phyloP scores from a whole-genome alignment of 1,284 basidiomycete species.

The Irpex lacteus region DNA sequence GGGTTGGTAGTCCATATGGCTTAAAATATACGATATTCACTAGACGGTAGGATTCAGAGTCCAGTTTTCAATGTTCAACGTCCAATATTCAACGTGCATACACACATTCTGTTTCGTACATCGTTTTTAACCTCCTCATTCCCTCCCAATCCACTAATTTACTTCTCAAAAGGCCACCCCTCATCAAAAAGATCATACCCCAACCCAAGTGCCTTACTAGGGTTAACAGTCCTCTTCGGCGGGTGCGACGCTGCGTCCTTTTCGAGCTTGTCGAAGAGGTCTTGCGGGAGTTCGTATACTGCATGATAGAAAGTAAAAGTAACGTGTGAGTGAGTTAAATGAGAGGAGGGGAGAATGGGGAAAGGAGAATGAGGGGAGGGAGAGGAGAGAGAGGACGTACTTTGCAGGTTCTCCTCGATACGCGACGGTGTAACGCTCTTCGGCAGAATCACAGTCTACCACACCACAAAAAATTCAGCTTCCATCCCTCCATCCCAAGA shows the following conservation, averaged over 20 bases:
- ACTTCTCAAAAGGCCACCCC: constrained; percentile 16
- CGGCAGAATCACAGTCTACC: constrained; percentile 67
- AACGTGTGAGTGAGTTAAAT: too few relatives aligned
- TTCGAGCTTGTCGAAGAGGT: constrained; percentile 59
- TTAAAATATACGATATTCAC: too few relatives aligned
- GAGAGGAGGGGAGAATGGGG: too few relatives aligned
- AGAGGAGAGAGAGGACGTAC: constrained; percentile 29
- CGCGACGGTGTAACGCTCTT: constrained; percentile 77
- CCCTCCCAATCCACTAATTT: too few relatives aligned
- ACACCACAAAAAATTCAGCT: background rate
- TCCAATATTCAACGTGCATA: too few relatives aligned
- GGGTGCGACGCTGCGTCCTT: constrained; percentile 53
- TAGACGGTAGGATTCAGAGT: too few relatives aligned
- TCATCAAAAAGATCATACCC: constrained; percentile 61
- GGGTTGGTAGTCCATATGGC: too few relatives aligned
- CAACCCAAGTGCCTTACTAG: constrained; percentile 60
- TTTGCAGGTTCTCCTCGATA: constrained; percentile 68
- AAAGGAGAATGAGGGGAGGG: too few relatives aligned
- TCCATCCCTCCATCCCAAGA: background rate
- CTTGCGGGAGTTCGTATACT: constrained; percentile 54
- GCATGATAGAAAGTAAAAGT: background rate
- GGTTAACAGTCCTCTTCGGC: constrained; percentile 56
- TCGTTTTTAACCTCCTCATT: too few relatives aligned
- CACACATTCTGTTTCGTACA: too few relatives aligned
- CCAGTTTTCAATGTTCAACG: too few relatives aligned